These are phyloP conservation scores for Tetracladium maxilliforme DNA, from an alignment of 2,329 filamentous ascomycete species.

Conservation along the genomic window DNA sequence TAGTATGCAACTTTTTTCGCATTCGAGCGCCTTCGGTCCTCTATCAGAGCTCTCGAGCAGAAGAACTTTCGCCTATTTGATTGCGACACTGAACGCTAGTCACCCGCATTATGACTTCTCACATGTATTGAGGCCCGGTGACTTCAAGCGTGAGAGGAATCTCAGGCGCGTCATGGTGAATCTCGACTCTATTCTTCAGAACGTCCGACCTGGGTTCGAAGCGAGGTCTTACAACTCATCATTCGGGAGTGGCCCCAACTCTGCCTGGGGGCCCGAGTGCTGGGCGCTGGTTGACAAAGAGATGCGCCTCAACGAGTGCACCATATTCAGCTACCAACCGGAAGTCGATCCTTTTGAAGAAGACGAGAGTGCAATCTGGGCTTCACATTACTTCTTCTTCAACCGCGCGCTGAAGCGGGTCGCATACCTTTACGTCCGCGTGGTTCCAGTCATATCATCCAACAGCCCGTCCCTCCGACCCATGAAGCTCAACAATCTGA, in stretches of 20 bases:
- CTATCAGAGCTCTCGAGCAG: conserved; percentile 79
- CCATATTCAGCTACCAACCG: conserved; percentile 78
- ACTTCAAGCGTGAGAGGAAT: conserved; percentile 77
- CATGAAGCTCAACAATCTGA: conserved; percentile 10
- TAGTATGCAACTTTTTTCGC: conserved; percentile 54
- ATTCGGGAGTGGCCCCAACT: conserved; percentile 27
- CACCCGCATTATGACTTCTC: conserved; percentile 97
- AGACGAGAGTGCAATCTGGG: conserved; percentile 90
- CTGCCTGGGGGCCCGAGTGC: conserved; percentile 76
- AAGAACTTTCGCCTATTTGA: conserved; percentile 87
- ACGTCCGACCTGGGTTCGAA: conserved; percentile 55
- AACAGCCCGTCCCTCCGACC: conserved; percentile 37
- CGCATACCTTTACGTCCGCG: conserved; percentile 83
- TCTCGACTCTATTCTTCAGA: conserved; percentile 77
- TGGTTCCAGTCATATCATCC: conserved; percentile 65
- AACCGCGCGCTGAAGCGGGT: conserved; percentile 86
- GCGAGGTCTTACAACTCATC: conserved; percentile 17
- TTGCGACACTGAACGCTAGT: conserved; percentile 89
- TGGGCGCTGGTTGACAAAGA: conserved; percentile 90
- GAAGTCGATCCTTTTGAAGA: conserved; percentile 84
- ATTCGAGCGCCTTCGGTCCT: conserved; percentile 82
- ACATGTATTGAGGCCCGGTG: conserved; percentile 71
- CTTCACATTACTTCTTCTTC: conserved; percentile 94
- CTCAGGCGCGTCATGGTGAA: conserved; percentile 72
- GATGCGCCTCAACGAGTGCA: conserved; percentile 82